Evolutionary conservation across 1,139 yeast species (phyloP).

Genomic region (Blastobotrys petasosporus): DNA sequence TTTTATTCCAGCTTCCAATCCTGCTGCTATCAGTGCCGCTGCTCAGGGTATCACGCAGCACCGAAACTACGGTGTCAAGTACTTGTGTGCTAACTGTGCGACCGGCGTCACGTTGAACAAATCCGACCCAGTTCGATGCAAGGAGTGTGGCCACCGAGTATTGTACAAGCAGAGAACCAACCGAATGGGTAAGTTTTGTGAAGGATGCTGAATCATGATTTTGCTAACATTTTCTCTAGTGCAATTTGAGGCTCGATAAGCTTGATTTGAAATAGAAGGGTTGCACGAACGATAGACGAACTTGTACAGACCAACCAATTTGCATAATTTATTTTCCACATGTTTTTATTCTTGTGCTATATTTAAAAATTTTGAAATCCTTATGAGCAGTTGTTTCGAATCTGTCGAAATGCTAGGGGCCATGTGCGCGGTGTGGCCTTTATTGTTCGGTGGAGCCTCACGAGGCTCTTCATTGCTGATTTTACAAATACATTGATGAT

Average conservation of each 20-base stretch:
- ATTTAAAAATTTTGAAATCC: no score
- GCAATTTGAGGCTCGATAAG: constrained; percentile 60
- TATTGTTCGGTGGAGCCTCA: no score
- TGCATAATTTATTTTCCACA: no score
- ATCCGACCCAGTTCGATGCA: constrained; percentile 96
- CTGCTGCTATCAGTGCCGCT: constrained; percentile 61
- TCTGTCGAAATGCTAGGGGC: no score
- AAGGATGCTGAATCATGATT: neutral
- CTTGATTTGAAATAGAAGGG: no score
- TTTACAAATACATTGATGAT: no score
- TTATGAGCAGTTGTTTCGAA: no score
- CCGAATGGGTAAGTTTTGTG: constrained; percentile 61
- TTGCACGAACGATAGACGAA: no score
- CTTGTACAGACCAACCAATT: no score
- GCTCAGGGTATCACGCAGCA: constrained; percentile 64
- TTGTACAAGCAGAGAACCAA: constrained; percentile 94
- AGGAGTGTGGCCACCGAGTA: constrained; percentile 97
- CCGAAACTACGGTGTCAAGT: constrained; percentile 81
- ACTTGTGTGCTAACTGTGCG: constrained; percentile 96
- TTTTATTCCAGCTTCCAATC: constrained; percentile 73
- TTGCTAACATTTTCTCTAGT: constrained; percentile 29
- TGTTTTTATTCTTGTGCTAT: no score
- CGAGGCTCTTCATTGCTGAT: no score
- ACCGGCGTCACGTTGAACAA: constrained; percentile 80
- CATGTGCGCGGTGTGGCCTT: no score